These are phyloP conservation scores for Begonia fuchsioides DNA, from an alignment of 306 rosid genomes.

Conservation along the genomic window DNA sequence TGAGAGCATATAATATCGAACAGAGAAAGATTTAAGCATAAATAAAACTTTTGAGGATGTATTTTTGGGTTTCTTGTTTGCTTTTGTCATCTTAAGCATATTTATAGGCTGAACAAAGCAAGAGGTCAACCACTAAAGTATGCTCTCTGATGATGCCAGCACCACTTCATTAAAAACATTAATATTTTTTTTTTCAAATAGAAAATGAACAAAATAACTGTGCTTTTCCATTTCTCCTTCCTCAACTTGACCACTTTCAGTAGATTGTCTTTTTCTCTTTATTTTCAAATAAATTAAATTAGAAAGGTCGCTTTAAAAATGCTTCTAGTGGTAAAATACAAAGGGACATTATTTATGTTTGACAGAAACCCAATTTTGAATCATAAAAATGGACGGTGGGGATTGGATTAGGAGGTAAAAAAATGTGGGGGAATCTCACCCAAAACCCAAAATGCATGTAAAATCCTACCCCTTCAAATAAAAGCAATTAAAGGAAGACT, in stretches of 20 bases:
- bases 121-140: constrained; percentile 59
- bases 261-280: no score
- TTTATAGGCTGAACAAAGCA: constrained; percentile 34
- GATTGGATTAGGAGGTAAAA: background rate
- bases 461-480: no score
- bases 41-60: no score
- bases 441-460: no score
- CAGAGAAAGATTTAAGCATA: no score
- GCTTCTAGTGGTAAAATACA: background rate
- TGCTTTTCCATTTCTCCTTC: background rate
- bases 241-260: no score
- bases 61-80: no score
- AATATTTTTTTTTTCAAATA: background rate
- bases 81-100: constrained; percentile 22
- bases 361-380: constrained; percentile 19
- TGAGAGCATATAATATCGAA: no score
- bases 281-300: no score
- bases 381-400: background rate
- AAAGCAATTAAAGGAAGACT: no score
- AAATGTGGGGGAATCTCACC: background rate
- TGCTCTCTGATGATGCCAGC: constrained; percentile 14
- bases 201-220: background rate
- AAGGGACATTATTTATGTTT: constrained; percentile 6
- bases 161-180: constrained; percentile 2
- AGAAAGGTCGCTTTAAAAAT: no score